A percentile compares a stretch with the other conserved stretches of the same genome.
Evolutionary conservation across 2,329 filamentous ascomycete species (phyloP).

Genomic region (Colletotrichum trifolii): DNA sequence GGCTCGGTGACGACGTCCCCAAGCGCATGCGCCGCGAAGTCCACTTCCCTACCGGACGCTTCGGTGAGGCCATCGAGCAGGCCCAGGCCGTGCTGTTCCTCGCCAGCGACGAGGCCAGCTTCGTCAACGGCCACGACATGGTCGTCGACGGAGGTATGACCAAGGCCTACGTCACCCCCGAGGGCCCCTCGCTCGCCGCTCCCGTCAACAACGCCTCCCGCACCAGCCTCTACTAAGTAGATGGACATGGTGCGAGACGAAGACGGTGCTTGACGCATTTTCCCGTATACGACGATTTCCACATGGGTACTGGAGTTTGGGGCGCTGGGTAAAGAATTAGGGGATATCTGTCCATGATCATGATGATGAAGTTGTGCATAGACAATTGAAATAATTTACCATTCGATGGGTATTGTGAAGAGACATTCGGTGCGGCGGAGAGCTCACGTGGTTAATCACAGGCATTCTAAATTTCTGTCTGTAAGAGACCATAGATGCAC

Average conservation of each 20-base stretch:
- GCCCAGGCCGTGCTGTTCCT: slow-evolving; percentile 89
- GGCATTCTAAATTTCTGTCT: too few relatives aligned
- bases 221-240: slow-evolving; percentile 22
- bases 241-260: not conserved
- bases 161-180: slow-evolving; percentile 84
- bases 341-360: slow-evolving; percentile 9
- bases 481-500: too few relatives aligned
- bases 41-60: slow-evolving; percentile 88
- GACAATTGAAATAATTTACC: slow-evolving; percentile 18
- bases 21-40: slow-evolving; percentile 88
- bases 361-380: slow-evolving; percentile 33
- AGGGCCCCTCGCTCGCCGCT: slow-evolving; percentile 64
- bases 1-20: slow-evolving; percentile 86
- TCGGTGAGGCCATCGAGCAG: slow-evolving; percentile 94
- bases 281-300: slow-evolving; percentile 1
- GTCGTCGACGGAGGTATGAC: slow-evolving; percentile 96
- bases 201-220: slow-evolving; percentile 69
- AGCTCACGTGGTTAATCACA: too few relatives aligned
- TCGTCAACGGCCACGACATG: slow-evolving; percentile 92
- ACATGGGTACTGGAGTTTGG: slow-evolving; percentile 28
- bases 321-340: slow-evolving; percentile 25
- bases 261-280: slow-evolving; percentile 1
- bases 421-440: not conserved
- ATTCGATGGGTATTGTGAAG: not conserved
- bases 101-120: slow-evolving; percentile 88